Conservation (phyloP, 176 grass and related monocot genomes). For the Avena eriantha region DNA sequence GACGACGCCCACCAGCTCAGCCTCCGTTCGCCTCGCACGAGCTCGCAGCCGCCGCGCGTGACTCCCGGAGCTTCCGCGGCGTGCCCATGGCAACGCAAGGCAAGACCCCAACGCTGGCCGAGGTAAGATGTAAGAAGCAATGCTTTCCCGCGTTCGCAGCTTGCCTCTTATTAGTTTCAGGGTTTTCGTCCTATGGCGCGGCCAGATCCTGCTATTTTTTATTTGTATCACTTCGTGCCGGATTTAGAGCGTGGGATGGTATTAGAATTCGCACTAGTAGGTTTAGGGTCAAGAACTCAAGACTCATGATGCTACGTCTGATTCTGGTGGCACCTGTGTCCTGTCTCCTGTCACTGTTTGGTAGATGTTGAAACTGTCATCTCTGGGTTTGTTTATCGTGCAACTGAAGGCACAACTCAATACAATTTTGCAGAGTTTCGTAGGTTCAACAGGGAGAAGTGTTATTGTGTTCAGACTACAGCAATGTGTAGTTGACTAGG, state of each 20-base stretch:
- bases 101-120: background rate
- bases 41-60: slow-evolving; percentile 17
- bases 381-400: background rate
- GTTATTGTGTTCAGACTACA: too few relatives aligned
- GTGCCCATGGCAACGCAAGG: slow-evolving; percentile 33
- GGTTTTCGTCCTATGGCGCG: background rate
- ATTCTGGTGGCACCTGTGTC: background rate
- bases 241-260: background rate
- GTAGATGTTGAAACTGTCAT: background rate
- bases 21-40: background rate
- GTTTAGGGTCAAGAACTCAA: background rate
- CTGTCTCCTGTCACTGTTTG: background rate
- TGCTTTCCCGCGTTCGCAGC: background rate
- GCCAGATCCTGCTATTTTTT: background rate
- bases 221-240: background rate
- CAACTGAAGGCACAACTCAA: background rate
- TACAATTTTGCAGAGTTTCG: background rate
- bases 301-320: background rate
- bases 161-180: background rate
- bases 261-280: background rate
- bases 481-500: background rate
- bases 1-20: background rate
- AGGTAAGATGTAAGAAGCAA: slow-evolving; percentile 41
- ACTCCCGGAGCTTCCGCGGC: background rate
- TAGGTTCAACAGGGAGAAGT: background rate